Evolutionary conservation across 2,329 filamentous ascomycete genomes (phyloP).

Genomic region (Claviceps cyperi): DNA sequence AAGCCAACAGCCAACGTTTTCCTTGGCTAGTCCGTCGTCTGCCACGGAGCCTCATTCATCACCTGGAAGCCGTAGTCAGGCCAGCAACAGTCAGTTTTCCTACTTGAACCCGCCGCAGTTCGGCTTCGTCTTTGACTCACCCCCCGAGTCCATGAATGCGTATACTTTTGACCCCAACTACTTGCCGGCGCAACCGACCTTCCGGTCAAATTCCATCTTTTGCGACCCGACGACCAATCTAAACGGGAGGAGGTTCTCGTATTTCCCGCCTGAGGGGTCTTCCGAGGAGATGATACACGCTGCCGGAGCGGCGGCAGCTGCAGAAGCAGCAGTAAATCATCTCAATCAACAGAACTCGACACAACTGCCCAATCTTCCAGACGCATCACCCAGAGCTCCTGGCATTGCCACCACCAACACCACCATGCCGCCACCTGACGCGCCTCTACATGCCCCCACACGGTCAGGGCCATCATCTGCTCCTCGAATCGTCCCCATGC

Average conservation of each 20-base stretch:
- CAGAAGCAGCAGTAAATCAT: slow-evolving; percentile 8
- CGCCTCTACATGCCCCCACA: slow-evolving; percentile 14
- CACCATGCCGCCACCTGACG: slow-evolving; percentile 24
- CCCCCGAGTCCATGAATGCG: slow-evolving; percentile 36
- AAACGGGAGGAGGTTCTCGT: slow-evolving; percentile 44
- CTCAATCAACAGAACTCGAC: slow-evolving; percentile 18
- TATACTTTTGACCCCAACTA: slow-evolving; percentile 30
- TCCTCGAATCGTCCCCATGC: slow-evolving; percentile 10
- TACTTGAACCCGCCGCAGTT: slow-evolving; percentile 40
- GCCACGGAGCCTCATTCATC: slow-evolving; percentile 18
- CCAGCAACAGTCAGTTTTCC: slow-evolving; percentile 18
- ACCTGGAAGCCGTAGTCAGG: slow-evolving; percentile 13
- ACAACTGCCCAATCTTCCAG: slow-evolving; percentile 29
- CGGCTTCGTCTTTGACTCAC: slow-evolving; percentile 42
- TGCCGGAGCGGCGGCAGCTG: slow-evolving; percentile 11
- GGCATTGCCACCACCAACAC: slow-evolving; percentile 7
- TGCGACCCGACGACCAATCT: slow-evolving; percentile 40
- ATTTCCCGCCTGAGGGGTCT: slow-evolving; percentile 43
- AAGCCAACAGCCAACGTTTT: slow-evolving; percentile 12
- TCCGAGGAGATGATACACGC: slow-evolving; percentile 20
- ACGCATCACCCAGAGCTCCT: slow-evolving; percentile 20
- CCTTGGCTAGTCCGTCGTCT: slow-evolving; percentile 21
- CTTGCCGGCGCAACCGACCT: slow-evolving; percentile 34
- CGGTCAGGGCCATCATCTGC: slow-evolving; percentile 16
- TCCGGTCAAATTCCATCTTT: slow-evolving; percentile 54